Base-by-base conservation (phyloP, 139 green algal genomes). In the Monoraphidium neglectum region DNA sequence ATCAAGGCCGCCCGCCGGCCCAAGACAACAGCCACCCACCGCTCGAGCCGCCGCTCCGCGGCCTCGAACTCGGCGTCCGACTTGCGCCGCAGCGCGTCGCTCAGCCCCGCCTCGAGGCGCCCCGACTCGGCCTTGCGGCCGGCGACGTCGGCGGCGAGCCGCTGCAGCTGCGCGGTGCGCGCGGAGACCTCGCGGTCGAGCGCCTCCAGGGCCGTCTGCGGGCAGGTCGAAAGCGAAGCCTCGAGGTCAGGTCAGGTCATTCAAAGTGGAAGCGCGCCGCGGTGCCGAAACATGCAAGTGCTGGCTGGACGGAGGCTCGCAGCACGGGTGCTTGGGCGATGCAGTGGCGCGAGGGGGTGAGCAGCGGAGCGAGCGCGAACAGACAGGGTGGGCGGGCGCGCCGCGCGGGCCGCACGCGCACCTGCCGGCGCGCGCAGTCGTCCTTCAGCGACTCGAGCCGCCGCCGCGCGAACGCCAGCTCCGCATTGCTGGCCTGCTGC, bases 141-240 rank as follows among this genome's bases (percentile, higher is more conserved):
- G 8, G 43, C 43, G 43, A 71, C 72, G 30, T 78, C 75, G 40
- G 26, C 13, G 4, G n/a, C 37, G 43, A 76, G 76, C 56, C 68
- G 65, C n/a, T 76, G 76, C 57, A 76, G 56, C 76, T 76, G 37
- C 24, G 76, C 38, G 43, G 8, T 51, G 43, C 43, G 43, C 30
- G 75, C 64, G 3, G 76, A 57, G n/a, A 81, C 40, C n/a, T 81
- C 62, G 26, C 40, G 56, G 36, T 81, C 68, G 21, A 51, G 43
- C 8, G 8, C 12, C 43, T 51, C 43, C 43, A 51, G 43, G 43
- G 43, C 43, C 8, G 43, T 12, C 43, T 51, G 43, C 43, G 43
- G 8, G 43, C 43, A 12, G 43, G 8, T 8, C 8, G 43, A 12
- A 12, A 8, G 43, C 8, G n/a, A n/a, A n/a, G n/a, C n/a, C n/a